These are phyloP conservation scores for Aphanocladium album DNA, from an alignment of 2,329 filamentous ascomycete species.

Conservation along the genomic window DNA sequence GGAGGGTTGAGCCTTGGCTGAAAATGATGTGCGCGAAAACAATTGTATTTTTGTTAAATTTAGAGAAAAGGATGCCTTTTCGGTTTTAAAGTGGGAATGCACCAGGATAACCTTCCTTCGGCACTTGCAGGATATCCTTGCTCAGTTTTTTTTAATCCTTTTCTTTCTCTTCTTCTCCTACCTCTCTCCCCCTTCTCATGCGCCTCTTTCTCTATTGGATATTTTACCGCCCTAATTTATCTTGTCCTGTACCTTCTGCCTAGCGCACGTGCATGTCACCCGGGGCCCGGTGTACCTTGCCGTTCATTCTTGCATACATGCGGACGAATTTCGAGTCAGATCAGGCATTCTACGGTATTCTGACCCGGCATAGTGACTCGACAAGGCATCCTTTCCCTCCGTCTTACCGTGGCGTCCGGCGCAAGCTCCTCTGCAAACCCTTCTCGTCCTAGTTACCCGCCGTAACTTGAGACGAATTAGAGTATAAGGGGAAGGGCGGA, in stretches of 20 bases:
- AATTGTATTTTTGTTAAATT: neutral
- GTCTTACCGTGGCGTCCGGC: neutral
- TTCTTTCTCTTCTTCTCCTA: neutral
- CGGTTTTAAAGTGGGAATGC: neutral
- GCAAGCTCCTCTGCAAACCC: neutral
- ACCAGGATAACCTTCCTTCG: neutral
- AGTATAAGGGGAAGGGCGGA: neutral
- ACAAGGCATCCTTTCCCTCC: neutral
- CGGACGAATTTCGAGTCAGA: neutral
- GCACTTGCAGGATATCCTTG: neutral
- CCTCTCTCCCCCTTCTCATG: no score
- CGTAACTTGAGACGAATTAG: neutral
- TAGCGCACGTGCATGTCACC: neutral
- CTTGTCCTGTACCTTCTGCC: neutral
- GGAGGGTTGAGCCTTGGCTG: neutral
- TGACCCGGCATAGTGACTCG: slow-evolving; percentile 1
- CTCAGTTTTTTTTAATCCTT: neutral
- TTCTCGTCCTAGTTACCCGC: neutral
- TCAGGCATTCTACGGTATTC: neutral
- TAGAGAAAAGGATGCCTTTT: neutral
- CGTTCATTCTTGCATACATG: neutral
- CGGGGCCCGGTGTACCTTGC: neutral
- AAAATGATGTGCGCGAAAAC: neutral
- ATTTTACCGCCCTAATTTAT: neutral
- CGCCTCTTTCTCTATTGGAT: no score